These are phyloP conservation scores for Kwoniella bestiolae DNA, from an alignment of 768 basidiomycete species.

Conservation along the genomic window DNA sequence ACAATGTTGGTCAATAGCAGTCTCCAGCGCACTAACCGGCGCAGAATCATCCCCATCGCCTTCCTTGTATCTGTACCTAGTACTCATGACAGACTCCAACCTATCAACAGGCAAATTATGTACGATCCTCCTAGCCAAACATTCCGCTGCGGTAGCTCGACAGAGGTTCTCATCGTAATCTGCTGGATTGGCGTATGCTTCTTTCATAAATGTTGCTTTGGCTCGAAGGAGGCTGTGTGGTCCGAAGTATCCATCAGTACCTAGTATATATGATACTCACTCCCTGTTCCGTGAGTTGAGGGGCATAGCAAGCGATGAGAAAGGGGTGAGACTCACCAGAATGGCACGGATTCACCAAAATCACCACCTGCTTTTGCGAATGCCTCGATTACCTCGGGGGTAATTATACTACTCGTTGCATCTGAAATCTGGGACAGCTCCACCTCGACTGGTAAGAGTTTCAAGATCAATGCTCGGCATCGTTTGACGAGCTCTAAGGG, in stretches of 20 bases:
- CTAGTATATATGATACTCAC: no score
- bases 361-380: constrained; percentile 84
- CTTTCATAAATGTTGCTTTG: constrained; percentile 76
- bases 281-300: neutral
- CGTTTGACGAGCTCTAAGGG: constrained; percentile 76
- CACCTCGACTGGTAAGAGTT: constrained; percentile 80
- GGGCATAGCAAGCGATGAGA: neutral
- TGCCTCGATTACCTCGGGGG: constrained; percentile 71
- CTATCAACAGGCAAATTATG: constrained; percentile 70
- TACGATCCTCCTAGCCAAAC: constrained; percentile 62
- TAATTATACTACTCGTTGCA: constrained; percentile 81
- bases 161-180: constrained; percentile 84
- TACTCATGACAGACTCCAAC: constrained; percentile 73
- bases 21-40: constrained; percentile 67
- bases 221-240: constrained; percentile 22
- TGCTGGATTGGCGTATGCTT: constrained; percentile 78
- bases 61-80: constrained; percentile 72
- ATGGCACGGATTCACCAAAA: constrained; percentile 75
- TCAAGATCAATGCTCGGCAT: constrained; percentile 73
- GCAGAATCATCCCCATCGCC: constrained; percentile 68
- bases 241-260: no score
- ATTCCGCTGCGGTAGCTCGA: constrained; percentile 65
- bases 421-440: constrained; percentile 68
- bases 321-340: constrained; percentile 33
- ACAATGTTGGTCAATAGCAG: constrained; percentile 90